These are phyloP conservation scores for Irpex lacteus DNA, from an alignment of 1,284 basidiomycete species.

Conservation along the genomic window DNA sequence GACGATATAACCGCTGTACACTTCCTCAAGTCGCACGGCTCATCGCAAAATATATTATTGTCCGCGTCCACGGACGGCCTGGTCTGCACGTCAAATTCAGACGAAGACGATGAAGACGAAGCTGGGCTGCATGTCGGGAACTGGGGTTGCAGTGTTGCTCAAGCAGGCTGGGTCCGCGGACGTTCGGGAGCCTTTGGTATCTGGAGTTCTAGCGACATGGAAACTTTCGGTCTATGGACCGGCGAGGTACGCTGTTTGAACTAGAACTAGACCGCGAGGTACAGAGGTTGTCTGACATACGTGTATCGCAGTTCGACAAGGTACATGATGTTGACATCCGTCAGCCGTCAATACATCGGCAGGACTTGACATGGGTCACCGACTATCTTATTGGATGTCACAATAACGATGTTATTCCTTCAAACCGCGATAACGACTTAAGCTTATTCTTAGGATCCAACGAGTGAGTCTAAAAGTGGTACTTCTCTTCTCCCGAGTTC, in stretches of 20 bases:
- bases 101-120: conserved; percentile 75
- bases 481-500: not conserved
- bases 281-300: not conserved
- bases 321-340: conserved; percentile 33
- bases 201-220: conserved; percentile 83
- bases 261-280: not conserved
- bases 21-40: conserved; percentile 36
- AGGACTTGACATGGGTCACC: conserved; percentile 36
- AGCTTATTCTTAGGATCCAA: conserved; percentile 37
- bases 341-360: conserved; percentile 33
- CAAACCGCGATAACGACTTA: conserved; percentile 29
- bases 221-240: conserved; percentile 77
- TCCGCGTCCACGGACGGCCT: conserved; percentile 76
- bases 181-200: conserved; percentile 34
- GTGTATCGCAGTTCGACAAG: conserved; percentile 26
- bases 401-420: conserved; percentile 20
- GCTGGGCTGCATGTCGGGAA: conserved; percentile 66
- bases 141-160: conserved; percentile 73
- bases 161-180: conserved; percentile 61
- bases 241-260: conserved; percentile 45
- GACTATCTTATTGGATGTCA: conserved; percentile 39
- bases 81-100: conserved; percentile 60
- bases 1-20: conserved; percentile 73
- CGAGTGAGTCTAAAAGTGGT: conserved; percentile 25
- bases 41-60: conserved; percentile 41